A percentile compares a stretch with the other conserved stretches of the same genome.
Conservation (phyloP, 1,139 yeast species). For the Candida buenavistaensis region DNA sequence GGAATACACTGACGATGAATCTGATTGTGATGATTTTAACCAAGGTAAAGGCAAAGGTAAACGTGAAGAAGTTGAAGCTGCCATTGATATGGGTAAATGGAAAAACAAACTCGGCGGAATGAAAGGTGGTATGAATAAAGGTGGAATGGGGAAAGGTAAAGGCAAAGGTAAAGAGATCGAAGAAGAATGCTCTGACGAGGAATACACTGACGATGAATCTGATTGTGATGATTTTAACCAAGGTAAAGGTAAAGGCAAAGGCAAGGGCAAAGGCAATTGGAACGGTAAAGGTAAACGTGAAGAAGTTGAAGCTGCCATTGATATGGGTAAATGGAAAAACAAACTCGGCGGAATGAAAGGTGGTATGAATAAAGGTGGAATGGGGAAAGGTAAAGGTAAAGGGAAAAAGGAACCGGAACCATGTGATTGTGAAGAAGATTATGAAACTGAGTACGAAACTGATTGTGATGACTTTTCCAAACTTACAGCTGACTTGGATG, state of each 20-base stretch:
- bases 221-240: not conserved
- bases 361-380: constrained; percentile 7
- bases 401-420: too few relatives aligned
- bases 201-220: constrained; percentile 1
- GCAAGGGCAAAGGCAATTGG: not conserved
- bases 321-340: constrained; percentile 2
- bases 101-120: constrained; percentile 1
- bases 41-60: constrained; percentile 3
- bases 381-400: constrained; percentile 3
- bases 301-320: constrained; percentile 5
- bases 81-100: not conserved
- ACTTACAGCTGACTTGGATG: too few relatives aligned
- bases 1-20: too few relatives aligned
- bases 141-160: not conserved
- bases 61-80: constrained; percentile 2
- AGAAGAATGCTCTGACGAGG: not conserved
- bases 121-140: not conserved
- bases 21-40: too few relatives aligned
- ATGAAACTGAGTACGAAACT: too few relatives aligned
- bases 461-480: too few relatives aligned
- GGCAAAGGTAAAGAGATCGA: constrained; percentile 4
- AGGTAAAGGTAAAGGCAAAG: constrained; percentile 1
- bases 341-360: constrained; percentile 6
- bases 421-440: constrained; percentile 1
- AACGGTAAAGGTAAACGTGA: constrained; percentile 1